Evolutionary conservation across 495 filamentous ascomycete genomes (phyloP).

Genomic region (Daldinia bambusicola): DNA sequence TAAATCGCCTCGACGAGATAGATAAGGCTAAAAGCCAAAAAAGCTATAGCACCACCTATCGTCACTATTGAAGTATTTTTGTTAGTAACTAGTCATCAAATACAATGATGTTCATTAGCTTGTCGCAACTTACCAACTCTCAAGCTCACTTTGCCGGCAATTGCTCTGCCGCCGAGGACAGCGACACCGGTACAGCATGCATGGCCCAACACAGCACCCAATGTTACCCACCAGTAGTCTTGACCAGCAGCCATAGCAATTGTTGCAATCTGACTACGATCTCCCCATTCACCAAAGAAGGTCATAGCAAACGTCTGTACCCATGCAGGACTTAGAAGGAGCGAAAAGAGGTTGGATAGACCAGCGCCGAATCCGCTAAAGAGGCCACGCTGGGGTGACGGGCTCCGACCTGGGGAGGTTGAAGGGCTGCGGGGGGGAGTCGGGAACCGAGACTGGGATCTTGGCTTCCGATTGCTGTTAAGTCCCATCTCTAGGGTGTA

Average conservation of each 20-base stretch:
- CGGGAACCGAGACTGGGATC: conserved; percentile 69
- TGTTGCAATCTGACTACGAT: conserved; percentile 96
- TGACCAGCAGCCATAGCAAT: conserved; percentile 99
- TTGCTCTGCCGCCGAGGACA: conserved; percentile 91
- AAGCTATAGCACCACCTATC: conserved; percentile 90
- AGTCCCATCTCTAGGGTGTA: conserved; percentile 74
- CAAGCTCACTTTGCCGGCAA: conserved; percentile 94
- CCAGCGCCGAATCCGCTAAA: conserved; percentile 63
- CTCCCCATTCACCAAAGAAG: conserved; percentile 97
- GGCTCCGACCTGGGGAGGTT: conserved; percentile 63
- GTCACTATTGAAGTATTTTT: conserved; percentile 71
- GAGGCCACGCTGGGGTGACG: conserved; percentile 53
- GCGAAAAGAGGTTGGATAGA: conserved; percentile 84
- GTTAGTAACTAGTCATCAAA: conserved; percentile 32
- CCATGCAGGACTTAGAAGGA: conserved; percentile 94
- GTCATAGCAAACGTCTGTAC: conserved; percentile 99
- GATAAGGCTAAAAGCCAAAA: conserved; percentile 89
- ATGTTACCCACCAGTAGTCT: conserved; percentile 98
- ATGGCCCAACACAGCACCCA: conserved; percentile 89
- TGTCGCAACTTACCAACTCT: conserved; percentile 82
- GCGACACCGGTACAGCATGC: conserved; percentile 89
- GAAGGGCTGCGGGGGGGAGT: conserved; percentile 69
- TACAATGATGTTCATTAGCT: no score
- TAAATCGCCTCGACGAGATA: conserved; percentile 87
- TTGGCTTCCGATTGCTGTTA: conserved; percentile 61